phyloP scores from a whole-genome alignment of 1,284 basidiomycete genomes.

The Hypsizygus ulmarius region DNA sequence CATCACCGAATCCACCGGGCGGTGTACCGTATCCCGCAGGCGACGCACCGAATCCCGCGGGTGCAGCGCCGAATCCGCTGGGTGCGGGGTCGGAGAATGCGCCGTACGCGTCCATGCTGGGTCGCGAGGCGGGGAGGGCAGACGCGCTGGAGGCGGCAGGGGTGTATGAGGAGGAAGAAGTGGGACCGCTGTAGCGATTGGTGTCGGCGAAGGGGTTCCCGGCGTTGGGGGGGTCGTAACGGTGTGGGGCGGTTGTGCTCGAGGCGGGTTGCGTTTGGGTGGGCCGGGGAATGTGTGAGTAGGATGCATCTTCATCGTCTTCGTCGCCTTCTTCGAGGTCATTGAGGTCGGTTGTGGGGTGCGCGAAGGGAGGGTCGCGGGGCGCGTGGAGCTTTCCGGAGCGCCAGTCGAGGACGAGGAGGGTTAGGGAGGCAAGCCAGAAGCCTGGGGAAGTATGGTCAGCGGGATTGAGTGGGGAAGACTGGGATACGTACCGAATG shows the following conservation, averaged over 20 bases:
- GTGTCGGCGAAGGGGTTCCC: constrained; percentile 52
- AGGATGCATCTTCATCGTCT: constrained; percentile 53
- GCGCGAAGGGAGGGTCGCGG: constrained; percentile 69
- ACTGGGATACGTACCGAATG: constrained; percentile 47
- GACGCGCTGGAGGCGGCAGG: constrained; percentile 22
- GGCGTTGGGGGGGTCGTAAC: constrained; percentile 33
- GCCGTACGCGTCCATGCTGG: constrained; percentile 82
- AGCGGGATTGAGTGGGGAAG: constrained; percentile 9
- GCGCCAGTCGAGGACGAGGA: constrained; percentile 72
- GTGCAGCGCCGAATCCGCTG: constrained; percentile 49
- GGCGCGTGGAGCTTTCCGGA: constrained; percentile 56
- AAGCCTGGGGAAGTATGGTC: constrained; percentile 41
- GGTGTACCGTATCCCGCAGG: constrained; percentile 5
- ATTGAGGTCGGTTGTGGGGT: constrained; percentile 40
- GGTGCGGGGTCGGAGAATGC: constrained; percentile 83
- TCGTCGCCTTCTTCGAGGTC: constrained; percentile 43
- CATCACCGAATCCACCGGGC: no score
- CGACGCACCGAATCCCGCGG: constrained; percentile 33
- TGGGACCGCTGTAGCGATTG: constrained; percentile 43
- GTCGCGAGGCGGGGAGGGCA: constrained; percentile 43
- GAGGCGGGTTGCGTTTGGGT: constrained; percentile 26
- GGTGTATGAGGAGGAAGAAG: constrained; percentile 34
- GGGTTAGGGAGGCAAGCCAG: constrained; percentile 61
- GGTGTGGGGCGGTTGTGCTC: constrained; percentile 33
- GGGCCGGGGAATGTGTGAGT: constrained; percentile 40